A percentile compares a stretch with the other conserved stretches of the same genome.
These are phyloP conservation scores for Ophiocordyceps camponoti-floridani DNA, from an alignment of 2,329 filamentous ascomycete species.

Conservation along the genomic window DNA sequence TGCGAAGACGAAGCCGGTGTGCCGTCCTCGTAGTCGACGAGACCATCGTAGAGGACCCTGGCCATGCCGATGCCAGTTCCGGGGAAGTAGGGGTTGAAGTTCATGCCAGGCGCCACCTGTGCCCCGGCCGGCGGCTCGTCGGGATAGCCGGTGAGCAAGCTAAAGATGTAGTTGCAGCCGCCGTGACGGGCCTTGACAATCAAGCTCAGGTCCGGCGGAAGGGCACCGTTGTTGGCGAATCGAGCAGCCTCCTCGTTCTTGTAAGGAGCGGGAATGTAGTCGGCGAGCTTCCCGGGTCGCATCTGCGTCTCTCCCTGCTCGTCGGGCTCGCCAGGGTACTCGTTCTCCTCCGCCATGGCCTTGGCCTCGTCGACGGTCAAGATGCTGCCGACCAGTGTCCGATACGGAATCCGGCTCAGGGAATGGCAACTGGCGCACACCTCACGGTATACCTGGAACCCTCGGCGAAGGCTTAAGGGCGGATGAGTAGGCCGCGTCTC, in stretches of 20 bases:
- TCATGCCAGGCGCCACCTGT: slow-evolving; percentile 70
- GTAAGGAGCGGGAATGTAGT: slow-evolving; percentile 90
- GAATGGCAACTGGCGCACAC: slow-evolving; percentile 98
- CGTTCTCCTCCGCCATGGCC: slow-evolving; percentile 89
- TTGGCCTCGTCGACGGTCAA: slow-evolving; percentile 98
- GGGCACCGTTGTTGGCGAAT: slow-evolving; percentile 93
- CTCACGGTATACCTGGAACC: slow-evolving; percentile 98
- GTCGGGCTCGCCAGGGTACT: slow-evolving; percentile 97
- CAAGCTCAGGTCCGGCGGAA: slow-evolving; percentile 91
- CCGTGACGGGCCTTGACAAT: slow-evolving; percentile 97
- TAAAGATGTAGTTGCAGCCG: slow-evolving; percentile 98
- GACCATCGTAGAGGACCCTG: slow-evolving; percentile 90
- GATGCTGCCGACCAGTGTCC: slow-evolving; percentile 72
- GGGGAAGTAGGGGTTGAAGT: slow-evolving; percentile 99
- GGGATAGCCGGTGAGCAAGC: slow-evolving; percentile 87
- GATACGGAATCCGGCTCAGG: slow-evolving; percentile 83
- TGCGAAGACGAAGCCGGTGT: slow-evolving; percentile 90
- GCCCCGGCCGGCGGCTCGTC: slow-evolving; percentile 89
- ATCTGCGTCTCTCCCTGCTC: slow-evolving; percentile 97
- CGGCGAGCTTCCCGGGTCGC: slow-evolving; percentile 93
- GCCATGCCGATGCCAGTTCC: slow-evolving; percentile 98
- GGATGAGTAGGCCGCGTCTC: not conserved
- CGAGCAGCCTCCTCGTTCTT: slow-evolving; percentile 98
- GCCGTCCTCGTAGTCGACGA: slow-evolving; percentile 95
- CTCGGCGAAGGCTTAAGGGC: slow-evolving; percentile 68